These are phyloP conservation scores for Pythium brachiatum DNA, from an alignment of 352 stramenopile genomes.

Conservation along the genomic window DNA sequence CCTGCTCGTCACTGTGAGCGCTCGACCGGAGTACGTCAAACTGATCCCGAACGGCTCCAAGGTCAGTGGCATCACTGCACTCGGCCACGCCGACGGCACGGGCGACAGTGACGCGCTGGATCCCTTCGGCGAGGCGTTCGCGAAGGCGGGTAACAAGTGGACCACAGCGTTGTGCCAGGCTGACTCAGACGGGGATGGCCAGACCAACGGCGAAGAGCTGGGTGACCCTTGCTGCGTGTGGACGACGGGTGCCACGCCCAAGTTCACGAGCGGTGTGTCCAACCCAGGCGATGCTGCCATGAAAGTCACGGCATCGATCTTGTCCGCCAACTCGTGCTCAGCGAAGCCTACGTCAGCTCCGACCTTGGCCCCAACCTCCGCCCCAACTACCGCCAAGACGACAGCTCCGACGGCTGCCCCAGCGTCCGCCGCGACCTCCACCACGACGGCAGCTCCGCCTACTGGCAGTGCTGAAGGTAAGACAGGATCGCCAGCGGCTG, in stretches of 20 bases:
- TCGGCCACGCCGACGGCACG: conserved; percentile 22
- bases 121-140: conserved; percentile 38
- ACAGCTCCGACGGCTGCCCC: background rate
- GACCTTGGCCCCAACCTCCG: background rate
- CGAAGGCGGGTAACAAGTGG: conserved; percentile 18
- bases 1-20: background rate
- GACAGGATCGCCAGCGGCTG: background rate
- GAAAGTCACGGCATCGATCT: conserved; percentile 12
- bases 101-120: conserved; percentile 18
- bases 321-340: conserved; percentile 6
- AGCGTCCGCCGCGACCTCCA: background rate
- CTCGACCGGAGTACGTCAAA: conserved; percentile 11
- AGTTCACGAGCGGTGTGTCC: conserved; percentile 19
- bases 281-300: conserved; percentile 17
- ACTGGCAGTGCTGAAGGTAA: too few species aligned
- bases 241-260: conserved; percentile 5
- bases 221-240: conserved; percentile 48
- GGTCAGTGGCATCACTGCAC: conserved; percentile 15
- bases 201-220: conserved; percentile 55
- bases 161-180: conserved; percentile 38
- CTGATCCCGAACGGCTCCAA: conserved; percentile 29
- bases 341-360: background rate
- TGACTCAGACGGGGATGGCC: conserved; percentile 51
- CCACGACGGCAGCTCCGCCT: background rate
- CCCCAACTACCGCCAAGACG: background rate